A percentile compares a stretch with the other conserved stretches of the same genome.
Evolutionary conservation across 2,329 filamentous ascomycete species (phyloP).

Genomic region (Endothia cerciana): DNA sequence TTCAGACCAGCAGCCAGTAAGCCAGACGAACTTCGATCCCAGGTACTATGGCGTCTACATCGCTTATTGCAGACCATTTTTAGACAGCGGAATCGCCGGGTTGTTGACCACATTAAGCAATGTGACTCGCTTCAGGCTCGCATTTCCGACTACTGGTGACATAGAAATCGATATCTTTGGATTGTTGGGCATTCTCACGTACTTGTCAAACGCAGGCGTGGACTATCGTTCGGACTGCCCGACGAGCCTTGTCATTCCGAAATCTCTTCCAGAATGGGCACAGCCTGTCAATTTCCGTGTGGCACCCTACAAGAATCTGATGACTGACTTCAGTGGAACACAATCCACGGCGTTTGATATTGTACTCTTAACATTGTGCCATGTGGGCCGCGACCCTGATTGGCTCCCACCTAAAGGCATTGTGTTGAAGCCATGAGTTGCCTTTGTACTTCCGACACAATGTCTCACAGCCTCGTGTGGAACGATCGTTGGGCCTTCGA

Average conservation of each 20-base stretch:
- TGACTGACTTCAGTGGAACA: neutral
- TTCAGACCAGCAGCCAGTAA: neutral
- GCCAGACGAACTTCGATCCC: no score
- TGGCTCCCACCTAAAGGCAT: conserved; percentile 1
- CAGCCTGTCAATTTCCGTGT: neutral
- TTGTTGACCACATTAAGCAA: no score
- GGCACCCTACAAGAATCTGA: neutral
- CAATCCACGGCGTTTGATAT: neutral
- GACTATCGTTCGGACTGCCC: neutral
- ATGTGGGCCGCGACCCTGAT: neutral
- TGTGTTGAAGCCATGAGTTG: conserved; percentile 4
- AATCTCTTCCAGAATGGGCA: neutral
- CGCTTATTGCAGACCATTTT: no score
- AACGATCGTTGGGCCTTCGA: neutral
- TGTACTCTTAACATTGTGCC: conserved; percentile 20
- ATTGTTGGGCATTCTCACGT: no score
- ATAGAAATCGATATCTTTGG: neutral
- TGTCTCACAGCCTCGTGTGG: neutral
- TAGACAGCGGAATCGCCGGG: no score
- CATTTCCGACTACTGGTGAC: no score
- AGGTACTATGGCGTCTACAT: no score
- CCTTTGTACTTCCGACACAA: conserved; percentile 25
- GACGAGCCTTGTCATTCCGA: neutral
- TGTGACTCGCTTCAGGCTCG: no score
- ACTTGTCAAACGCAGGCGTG: neutral